Percentiles rank a stretch among this genome's conserved stretches.
phyloP scores from a whole-genome alignment of 2,329 filamentous ascomycete genomes.

The Cladosporium halotolerans region DNA sequence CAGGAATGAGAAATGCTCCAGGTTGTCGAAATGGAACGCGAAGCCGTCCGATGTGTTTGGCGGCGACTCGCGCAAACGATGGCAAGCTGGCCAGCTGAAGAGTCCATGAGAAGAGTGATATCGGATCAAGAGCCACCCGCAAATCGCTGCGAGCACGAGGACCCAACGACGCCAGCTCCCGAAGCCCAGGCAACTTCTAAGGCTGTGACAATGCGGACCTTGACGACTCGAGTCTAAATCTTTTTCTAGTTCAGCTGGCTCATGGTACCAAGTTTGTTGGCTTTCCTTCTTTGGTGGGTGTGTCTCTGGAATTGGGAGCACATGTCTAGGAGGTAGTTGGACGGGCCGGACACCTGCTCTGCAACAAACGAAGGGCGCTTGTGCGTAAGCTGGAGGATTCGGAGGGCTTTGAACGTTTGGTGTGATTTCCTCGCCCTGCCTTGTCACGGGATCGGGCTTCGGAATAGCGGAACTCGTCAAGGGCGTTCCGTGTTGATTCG shows the following conservation, averaged over 20 bases:
- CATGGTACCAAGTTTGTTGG: neutral
- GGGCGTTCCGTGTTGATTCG: no score
- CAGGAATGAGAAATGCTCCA: slow-evolving; percentile 20
- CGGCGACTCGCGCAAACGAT: neutral
- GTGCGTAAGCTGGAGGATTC: no score
- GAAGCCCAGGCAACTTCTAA: neutral
- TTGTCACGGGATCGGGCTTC: no score
- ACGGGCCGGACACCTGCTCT: slow-evolving; percentile 1
- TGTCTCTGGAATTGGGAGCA: neutral
- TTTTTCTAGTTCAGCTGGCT: neutral
- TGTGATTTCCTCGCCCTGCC: no score
- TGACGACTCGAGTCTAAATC: neutral
- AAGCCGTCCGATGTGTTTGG: neutral
- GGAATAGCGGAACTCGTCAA: no score
- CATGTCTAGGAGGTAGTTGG: neutral
- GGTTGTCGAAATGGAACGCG: neutral
- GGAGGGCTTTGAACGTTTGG: no score
- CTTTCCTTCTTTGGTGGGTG: neutral
- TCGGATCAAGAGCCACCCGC: neutral
- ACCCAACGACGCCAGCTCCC: neutral
- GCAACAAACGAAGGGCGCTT: slow-evolving; percentile 2
- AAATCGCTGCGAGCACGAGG: neutral
- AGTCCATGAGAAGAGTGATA: neutral
- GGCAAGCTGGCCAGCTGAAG: neutral
- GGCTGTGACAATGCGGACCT: neutral